Evolutionary conservation across 2,329 filamentous ascomycete species (phyloP).

Genomic region (Thelonectria rubi): DNA sequence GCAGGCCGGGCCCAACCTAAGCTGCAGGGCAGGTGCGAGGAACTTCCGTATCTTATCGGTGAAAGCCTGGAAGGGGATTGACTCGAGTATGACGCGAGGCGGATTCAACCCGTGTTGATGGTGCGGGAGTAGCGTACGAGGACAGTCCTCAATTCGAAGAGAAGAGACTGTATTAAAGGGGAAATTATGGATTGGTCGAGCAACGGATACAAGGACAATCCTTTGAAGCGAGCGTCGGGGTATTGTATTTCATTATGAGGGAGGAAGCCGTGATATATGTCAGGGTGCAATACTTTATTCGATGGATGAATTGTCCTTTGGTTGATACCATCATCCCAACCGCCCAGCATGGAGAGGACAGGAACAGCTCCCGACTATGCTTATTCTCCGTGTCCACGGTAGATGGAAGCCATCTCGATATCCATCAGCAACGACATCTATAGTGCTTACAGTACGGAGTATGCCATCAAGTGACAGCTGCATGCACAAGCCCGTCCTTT

Average conservation of each 20-base stretch:
- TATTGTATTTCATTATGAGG: neutral
- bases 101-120: neutral
- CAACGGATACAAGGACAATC: neutral
- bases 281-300: neutral
- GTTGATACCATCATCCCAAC: too few relatives aligned
- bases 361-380: too few relatives aligned
- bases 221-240: neutral
- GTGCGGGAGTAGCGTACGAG: conserved; percentile 17
- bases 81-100: too few relatives aligned
- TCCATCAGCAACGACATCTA: too few relatives aligned
- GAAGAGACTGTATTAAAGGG: neutral
- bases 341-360: too few relatives aligned
- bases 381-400: too few relatives aligned
- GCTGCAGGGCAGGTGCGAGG: neutral
- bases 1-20: too few relatives aligned
- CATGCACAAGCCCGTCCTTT: too few relatives aligned
- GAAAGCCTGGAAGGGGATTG: conserved; percentile 1
- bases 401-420: too few relatives aligned
- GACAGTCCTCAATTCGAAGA: neutral
- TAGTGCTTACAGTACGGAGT: too few relatives aligned
- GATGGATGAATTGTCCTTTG: too few relatives aligned
- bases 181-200: neutral
- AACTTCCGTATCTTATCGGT: conserved; percentile 35
- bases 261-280: neutral
- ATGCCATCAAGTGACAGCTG: too few relatives aligned